phyloP scores from a whole-genome alignment of 75 land plant species.

The Cunninghamia lanceolata region DNA sequence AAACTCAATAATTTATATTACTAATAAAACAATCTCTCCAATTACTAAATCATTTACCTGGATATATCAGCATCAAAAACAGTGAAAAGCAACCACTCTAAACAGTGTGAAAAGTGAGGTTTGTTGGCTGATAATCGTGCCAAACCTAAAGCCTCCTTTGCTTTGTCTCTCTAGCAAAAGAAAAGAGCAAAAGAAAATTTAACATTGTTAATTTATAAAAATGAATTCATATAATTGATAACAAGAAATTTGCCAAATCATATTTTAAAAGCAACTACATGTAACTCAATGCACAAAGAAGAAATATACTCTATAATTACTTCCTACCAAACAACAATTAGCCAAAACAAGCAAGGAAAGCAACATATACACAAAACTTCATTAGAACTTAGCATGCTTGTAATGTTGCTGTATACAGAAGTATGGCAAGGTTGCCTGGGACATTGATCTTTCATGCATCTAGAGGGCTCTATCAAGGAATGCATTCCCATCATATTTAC shows the following conservation, averaged over 20 bases:
- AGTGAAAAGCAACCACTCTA: slow-evolving; percentile 99
- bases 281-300: not conserved
- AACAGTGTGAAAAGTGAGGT: slow-evolving; percentile 96
- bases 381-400: not conserved
- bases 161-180: slow-evolving; percentile 71
- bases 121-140: slow-evolving; percentile 85
- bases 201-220: not conserved
- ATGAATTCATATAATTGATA: not conserved
- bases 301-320: not conserved
- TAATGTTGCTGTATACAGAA: not conserved
- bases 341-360: not conserved
- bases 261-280: not conserved
- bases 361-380: not conserved
- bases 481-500: too few species aligned
- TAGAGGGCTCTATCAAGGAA: not conserved
- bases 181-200: not conserved
- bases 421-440: not conserved
- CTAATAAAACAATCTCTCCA: not conserved
- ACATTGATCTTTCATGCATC: not conserved
- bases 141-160: slow-evolving; percentile 81
- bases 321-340: not conserved
- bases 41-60: slow-evolving; percentile 38
- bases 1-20: not conserved
- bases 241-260: not conserved
- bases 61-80: slow-evolving; percentile 99